phyloP scores from a whole-genome alignment of 257 asterid genomes.

The Lantana camara region DNA sequence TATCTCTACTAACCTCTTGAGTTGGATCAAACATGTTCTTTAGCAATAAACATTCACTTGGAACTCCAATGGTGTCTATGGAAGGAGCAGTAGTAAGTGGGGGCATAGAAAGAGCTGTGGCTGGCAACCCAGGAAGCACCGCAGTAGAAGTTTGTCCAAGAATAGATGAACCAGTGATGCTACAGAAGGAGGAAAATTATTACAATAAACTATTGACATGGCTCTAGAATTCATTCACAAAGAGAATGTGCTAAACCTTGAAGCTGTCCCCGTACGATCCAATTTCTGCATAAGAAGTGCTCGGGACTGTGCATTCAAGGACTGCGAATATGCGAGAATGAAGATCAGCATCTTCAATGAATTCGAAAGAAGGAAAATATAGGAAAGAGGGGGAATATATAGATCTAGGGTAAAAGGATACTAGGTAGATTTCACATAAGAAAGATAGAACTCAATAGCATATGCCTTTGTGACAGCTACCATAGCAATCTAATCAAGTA shows the following conservation, averaged over 20 bases:
- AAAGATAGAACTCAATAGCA: conserved; percentile 1
- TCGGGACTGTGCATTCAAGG: conserved; percentile 67
- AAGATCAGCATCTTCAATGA: conserved; percentile 23
- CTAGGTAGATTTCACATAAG: no score
- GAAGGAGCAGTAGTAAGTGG: conserved; percentile 41
- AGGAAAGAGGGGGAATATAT: no score
- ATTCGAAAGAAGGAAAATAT: no score
- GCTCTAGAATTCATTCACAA: background rate
- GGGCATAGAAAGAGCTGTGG: conserved; percentile 43
- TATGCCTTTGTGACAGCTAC: background rate
- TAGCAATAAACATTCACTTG: conserved; percentile 73
- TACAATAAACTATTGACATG: conserved; percentile 9
- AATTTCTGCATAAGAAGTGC: conserved; percentile 66
- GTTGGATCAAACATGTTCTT: conserved; percentile 76
- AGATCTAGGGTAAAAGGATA: no score
- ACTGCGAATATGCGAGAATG: conserved; percentile 41
- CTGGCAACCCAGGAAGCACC: conserved; percentile 40
- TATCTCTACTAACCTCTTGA: conserved; percentile 48
- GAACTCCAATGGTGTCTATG: conserved; percentile 51
- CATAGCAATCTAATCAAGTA: background rate
- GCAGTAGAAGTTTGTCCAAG: conserved; percentile 47
- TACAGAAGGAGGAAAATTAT: conserved; percentile 32
- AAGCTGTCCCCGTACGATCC: conserved; percentile 57
- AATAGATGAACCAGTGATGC: conserved; percentile 45
- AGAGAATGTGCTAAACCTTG: conserved; percentile 46